Evolutionary conservation across 1,139 yeast genomes (phyloP).

Genomic region (Magnusiomyces clavatus): DNA sequence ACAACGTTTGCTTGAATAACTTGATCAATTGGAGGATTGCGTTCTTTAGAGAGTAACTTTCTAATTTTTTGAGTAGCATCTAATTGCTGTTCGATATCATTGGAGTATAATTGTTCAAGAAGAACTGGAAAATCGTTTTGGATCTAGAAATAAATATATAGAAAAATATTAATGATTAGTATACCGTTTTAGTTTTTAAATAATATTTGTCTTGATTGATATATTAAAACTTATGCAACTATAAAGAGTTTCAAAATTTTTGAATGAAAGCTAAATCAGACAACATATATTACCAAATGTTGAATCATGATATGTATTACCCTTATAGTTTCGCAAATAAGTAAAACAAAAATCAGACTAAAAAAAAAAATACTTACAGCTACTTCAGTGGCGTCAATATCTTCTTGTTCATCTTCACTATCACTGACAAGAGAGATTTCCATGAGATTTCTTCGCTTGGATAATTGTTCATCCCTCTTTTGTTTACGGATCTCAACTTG

Average conservation of each 20-base stretch:
- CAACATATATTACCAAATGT: too few species aligned
- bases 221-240: too few species aligned
- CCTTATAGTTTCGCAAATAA: not conserved
- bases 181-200: not conserved
- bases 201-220: not conserved
- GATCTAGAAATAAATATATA: slow-evolving; percentile 2
- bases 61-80: slow-evolving; percentile 89
- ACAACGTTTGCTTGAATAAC: slow-evolving; percentile 93
- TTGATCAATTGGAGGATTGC: slow-evolving; percentile 93
- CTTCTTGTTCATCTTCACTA: slow-evolving; percentile 39
- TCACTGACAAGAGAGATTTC: slow-evolving; percentile 40
- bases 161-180: too few species aligned
- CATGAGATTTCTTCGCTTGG: slow-evolving; percentile 80
- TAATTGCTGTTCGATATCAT: slow-evolving; percentile 72
- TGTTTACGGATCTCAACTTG: slow-evolving; percentile 96
- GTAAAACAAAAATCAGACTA: not conserved
- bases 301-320: too few species aligned
- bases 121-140: slow-evolving; percentile 65
- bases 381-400: not conserved
- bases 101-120: slow-evolving; percentile 74
- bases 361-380: not conserved
- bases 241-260: too few species aligned
- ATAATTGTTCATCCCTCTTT: slow-evolving; percentile 87
- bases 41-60: slow-evolving; percentile 88
- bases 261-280: too few species aligned